Evolutionary conservation across 2,329 filamentous ascomycete genomes (phyloP), one percentile per base, ranked within the genome.

Genomic region (Fusarium nanum): DNA sequence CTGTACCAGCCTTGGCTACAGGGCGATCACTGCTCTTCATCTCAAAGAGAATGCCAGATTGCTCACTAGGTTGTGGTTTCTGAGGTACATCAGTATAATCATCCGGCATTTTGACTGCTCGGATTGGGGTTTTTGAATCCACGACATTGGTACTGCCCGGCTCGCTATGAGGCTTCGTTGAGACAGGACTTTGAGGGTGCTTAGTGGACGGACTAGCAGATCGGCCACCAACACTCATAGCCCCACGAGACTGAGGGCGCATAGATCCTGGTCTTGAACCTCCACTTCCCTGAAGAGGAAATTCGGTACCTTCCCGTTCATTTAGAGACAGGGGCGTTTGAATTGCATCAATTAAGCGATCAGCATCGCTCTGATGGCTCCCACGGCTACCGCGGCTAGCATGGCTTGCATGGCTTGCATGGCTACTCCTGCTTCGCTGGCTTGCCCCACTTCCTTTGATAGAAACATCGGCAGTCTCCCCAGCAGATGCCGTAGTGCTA

Each of bases 301-400:
- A 76, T 25, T 82, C 81, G 1, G 68, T 46, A 0, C 73, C 56
- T 16, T 83, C 82, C 16, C 70, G 75, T 0, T 79, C 77, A 7
- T 81, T 79, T 1, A 85, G 71, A 4, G 80, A 76, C 3, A 88
- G 78, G 0, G 91, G 87, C 13, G 87, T 89, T 72, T 90, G 87
- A 5, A 93, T 91, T 4, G 91, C 91, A 74, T 92, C 87, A 25
- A 93, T 93, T 14, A 93, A 81, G 28, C 91, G 83, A 64, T 93
- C 91, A 0, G 91, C 89, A 70, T 93, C 89, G 68, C 89, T 88
- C 41, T 77, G 81, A 18, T 81, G 85, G 68, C 89, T 91, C 3
- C 69, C 80, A 18, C 70, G 76, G 48, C 89, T 91, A 5, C 70
- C 80, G n/a, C 71, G 76, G 49, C 89, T 91, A 5, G 70, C 80